Evolutionary conservation across 371 early-diverging fungal genomes (phyloP).

Genomic region (Mucor irregularis): DNA sequence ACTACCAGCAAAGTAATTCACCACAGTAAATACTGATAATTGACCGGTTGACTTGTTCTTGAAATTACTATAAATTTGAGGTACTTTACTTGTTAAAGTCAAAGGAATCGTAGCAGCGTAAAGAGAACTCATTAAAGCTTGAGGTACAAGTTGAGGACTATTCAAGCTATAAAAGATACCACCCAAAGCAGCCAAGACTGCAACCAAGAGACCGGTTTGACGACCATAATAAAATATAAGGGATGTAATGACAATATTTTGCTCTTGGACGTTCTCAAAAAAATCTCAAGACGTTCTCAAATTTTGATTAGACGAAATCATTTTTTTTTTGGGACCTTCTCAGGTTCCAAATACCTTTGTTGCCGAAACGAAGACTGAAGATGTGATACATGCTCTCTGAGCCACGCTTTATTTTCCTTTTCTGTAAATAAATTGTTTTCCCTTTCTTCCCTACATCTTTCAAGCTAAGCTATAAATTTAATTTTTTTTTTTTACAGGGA

Average conservation of each 20-base stretch:
- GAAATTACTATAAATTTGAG: slow-evolving; percentile 86
- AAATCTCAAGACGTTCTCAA: no score
- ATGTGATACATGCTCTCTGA: slow-evolving; percentile 3
- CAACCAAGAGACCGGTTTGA: slow-evolving; percentile 28
- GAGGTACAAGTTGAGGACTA: slow-evolving; percentile 29
- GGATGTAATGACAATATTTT: slow-evolving; percentile 78
- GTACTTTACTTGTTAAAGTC: slow-evolving; percentile 77
- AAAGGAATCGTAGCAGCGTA: slow-evolving; percentile 84
- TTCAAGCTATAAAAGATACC: slow-evolving; percentile 46
- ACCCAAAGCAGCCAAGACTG: slow-evolving; percentile 29
- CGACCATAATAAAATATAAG: slow-evolving; percentile 69
- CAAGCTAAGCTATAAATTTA: not conserved
- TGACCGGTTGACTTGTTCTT: slow-evolving; percentile 83
- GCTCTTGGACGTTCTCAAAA: no score
- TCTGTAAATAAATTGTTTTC: not conserved
- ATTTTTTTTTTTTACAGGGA: not conserved
- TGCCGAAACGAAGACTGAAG: slow-evolving; percentile 10
- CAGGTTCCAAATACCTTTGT: no score
- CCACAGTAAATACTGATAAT: slow-evolving; percentile 84
- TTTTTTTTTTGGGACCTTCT: no score
- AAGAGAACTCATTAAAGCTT: slow-evolving; percentile 57
- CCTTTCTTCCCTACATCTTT: slow-evolving; percentile 7
- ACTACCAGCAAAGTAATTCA: slow-evolving; percentile 84
- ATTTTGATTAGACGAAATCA: no score
- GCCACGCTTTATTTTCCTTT: slow-evolving; percentile 6